These are phyloP conservation scores for Triticum dicoccoides DNA, from an alignment of 176 grass and related monocot species.

Conservation along the genomic window DNA sequence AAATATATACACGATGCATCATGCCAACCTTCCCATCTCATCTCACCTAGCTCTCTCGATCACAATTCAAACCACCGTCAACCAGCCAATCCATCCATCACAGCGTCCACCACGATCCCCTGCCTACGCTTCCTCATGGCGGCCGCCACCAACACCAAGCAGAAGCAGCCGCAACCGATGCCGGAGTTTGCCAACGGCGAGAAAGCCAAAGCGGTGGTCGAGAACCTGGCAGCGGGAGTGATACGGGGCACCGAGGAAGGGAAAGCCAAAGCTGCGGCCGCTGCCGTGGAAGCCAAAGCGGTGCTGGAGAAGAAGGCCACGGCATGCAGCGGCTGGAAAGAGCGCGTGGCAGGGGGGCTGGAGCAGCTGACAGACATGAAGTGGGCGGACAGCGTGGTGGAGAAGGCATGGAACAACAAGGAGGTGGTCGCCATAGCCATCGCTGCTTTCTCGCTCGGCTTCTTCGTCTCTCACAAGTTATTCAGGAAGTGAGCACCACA, in stretches of 20 bases:
- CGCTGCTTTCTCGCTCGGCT: conserved; percentile 41
- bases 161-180: background rate
- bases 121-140: no score
- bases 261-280: background rate
- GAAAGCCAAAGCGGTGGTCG: background rate
- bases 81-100: no score
- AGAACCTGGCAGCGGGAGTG: background rate
- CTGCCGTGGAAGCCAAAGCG: background rate
- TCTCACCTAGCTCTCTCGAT: no score
- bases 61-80: no score
- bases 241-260: conserved; percentile 4
- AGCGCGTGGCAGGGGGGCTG: conserved; percentile 15
- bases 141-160: no score
- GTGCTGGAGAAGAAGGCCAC: background rate
- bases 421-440: conserved; percentile 24
- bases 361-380: background rate
- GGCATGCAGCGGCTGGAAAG: background rate
- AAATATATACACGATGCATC: no score
- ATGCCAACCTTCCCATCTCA: no score
- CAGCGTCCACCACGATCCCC: no score
- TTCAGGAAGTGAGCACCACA: conserved; percentile 6
- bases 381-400: conserved; percentile 28
- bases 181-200: background rate
- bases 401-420: conserved; percentile 35
- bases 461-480: conserved; percentile 31